Percentiles rank a stretch among this genome's conserved stretches.
Evolutionary conservation across 2,329 filamentous ascomycete genomes (phyloP).

Genomic region (Pseudomassariella vexata): DNA sequence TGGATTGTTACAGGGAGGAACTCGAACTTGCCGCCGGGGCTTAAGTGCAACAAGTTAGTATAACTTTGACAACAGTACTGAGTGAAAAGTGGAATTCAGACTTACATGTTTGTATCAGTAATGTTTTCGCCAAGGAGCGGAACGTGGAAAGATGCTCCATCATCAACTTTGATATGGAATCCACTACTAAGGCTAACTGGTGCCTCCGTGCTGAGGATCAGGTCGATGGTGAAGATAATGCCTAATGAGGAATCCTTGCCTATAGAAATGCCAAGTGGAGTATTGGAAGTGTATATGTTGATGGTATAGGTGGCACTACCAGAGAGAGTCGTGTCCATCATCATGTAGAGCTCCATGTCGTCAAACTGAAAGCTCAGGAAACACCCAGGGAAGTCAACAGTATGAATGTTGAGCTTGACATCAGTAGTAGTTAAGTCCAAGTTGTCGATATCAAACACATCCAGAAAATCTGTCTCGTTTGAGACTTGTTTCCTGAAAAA

Average conservation of each 20-base stretch:
- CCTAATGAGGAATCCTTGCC: slow-evolving; percentile 36
- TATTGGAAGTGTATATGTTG: slow-evolving; percentile 41
- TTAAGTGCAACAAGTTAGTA: slow-evolving; percentile 16
- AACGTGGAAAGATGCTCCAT: slow-evolving; percentile 41
- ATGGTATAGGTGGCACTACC: slow-evolving; percentile 39
- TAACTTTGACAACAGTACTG: neutral
- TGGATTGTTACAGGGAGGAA: slow-evolving; percentile 49
- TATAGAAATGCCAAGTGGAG: slow-evolving; percentile 33
- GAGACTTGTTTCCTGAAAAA: slow-evolving; percentile 14
- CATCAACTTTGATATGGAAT: slow-evolving; percentile 49
- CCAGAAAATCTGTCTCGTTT: slow-evolving; percentile 19
- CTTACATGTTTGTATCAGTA: slow-evolving; percentile 43
- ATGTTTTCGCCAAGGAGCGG: slow-evolving; percentile 44
- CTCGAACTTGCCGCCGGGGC: slow-evolving; percentile 47
- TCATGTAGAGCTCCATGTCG: slow-evolving; percentile 44
- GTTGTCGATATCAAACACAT: slow-evolving; percentile 21
- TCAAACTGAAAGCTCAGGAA: slow-evolving; percentile 42
- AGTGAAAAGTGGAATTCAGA: slow-evolving; percentile 3
- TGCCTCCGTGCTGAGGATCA: slow-evolving; percentile 42
- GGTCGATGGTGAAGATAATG: slow-evolving; percentile 41
- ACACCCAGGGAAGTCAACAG: slow-evolving; percentile 36
- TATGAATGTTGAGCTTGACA: slow-evolving; percentile 35
- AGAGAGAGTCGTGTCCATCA: slow-evolving; percentile 35
- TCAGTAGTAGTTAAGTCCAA: slow-evolving; percentile 31
- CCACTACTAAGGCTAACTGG: slow-evolving; percentile 46